phyloP scores from a whole-genome alignment of 2,329 filamentous ascomycete species.

The Trichoderma guizhouense region DNA sequence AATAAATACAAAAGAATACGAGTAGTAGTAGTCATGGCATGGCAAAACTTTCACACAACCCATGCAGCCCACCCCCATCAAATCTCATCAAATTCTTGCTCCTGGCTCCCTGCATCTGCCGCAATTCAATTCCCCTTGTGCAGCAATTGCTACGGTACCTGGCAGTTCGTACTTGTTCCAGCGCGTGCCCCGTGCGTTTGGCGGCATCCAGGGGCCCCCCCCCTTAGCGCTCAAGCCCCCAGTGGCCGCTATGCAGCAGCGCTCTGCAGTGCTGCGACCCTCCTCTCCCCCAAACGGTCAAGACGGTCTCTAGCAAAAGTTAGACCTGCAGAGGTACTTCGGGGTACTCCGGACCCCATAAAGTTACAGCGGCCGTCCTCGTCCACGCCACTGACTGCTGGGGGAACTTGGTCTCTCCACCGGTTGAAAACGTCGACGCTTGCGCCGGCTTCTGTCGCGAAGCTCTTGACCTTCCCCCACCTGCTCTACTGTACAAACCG shows the following conservation, averaged over 20 bases:
- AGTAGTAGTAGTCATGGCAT: neutral
- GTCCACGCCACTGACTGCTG: conserved; percentile 13
- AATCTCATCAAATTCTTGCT: neutral
- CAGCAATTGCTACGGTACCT: conserved; percentile 16
- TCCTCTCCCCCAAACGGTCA: neutral
- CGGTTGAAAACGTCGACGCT: conserved; percentile 19
- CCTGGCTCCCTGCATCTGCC: conserved; percentile 20
- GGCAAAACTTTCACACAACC: neutral
- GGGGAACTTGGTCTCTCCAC: neutral
- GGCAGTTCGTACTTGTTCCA: conserved; percentile 14
- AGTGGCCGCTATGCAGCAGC: neutral
- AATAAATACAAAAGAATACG: neutral
- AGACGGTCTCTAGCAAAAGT: neutral
- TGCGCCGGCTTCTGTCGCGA: conserved; percentile 13
- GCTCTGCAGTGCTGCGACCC: conserved; percentile 2
- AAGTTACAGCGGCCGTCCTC: neutral
- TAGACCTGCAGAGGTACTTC: conserved; percentile 12
- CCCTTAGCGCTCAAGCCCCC: neutral
- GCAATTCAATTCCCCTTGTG: neutral
- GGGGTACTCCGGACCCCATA: conserved; percentile 20
- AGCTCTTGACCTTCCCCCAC: conserved; percentile 15
- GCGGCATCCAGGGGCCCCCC: conserved; percentile 10
- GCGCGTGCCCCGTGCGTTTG: conserved; percentile 7
- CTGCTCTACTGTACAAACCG: conserved; percentile 7
- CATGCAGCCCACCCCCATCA: conserved; percentile 11